Evolutionary conservation across 139 green algal genomes (phyloP).

Genomic region (Pseudopediastrum boryanum): DNA sequence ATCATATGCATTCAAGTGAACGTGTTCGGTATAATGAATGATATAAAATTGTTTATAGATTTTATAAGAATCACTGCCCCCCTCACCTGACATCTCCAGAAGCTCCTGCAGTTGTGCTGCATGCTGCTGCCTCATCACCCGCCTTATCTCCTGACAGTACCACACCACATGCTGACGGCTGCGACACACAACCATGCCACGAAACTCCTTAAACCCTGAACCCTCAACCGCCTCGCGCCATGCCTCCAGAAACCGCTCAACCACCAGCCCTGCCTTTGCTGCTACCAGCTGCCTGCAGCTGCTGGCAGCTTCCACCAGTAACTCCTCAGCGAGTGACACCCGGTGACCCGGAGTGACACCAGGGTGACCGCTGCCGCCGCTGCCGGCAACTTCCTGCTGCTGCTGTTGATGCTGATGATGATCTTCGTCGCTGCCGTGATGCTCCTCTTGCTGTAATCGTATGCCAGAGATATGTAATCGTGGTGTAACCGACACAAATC

Average conservation of each 20-base stretch:
- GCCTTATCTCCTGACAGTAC: constrained; percentile 44
- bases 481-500: constrained; percentile 42
- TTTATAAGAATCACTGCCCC: background rate
- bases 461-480: constrained; percentile 37
- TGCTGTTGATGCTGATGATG: background rate
- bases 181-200: constrained; percentile 49
- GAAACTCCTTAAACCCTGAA: constrained; percentile 33
- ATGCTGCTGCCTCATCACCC: constrained; percentile 2
- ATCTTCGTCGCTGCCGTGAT: constrained; percentile 3
- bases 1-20: no score
- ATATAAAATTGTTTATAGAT: no score
- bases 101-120: background rate
- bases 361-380: background rate
- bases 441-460: constrained; percentile 13
- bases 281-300: constrained; percentile 48
- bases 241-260: constrained; percentile 27
- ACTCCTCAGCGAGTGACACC: constrained; percentile 29
- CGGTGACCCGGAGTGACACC: no score
- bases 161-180: constrained; percentile 52
- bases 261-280: constrained; percentile 41
- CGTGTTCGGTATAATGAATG: no score
- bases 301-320: constrained; percentile 47
- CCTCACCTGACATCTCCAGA: constrained; percentile 8
- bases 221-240: constrained; percentile 20
- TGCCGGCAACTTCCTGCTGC: background rate